phyloP scores from a whole-genome alignment of 495 filamentous ascomycete species.

The Aspergillus funiculosus region DNA sequence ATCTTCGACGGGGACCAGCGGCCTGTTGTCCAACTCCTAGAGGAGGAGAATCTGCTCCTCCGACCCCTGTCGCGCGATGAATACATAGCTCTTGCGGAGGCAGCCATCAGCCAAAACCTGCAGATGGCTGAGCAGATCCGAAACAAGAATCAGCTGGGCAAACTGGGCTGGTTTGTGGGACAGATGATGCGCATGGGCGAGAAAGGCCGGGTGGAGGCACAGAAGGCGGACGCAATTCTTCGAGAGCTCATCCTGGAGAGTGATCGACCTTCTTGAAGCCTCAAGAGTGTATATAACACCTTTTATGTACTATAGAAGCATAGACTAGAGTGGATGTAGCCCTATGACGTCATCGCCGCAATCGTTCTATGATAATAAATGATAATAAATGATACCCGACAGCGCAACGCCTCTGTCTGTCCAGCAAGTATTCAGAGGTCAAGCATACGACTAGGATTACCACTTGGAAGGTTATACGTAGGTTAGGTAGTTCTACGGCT shows the following conservation, averaged over 20 bases:
- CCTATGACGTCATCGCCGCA: no score
- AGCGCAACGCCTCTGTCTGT: no score
- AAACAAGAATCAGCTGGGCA: constrained; percentile 60
- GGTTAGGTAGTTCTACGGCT: no score
- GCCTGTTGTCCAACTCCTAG: constrained; percentile 54
- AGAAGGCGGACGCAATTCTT: constrained; percentile 61
- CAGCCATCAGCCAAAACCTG: constrained; percentile 43
- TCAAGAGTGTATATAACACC: no score
- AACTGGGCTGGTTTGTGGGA: constrained; percentile 83
- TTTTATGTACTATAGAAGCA: no score
- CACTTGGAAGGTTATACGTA: no score
- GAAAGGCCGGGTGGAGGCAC: constrained; percentile 72
- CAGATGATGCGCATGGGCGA: constrained; percentile 78
- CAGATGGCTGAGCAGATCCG: constrained; percentile 64
- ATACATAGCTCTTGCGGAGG: constrained; percentile 40
- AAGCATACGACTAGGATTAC: no score
- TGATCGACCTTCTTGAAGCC: not conserved
- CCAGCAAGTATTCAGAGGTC: no score
- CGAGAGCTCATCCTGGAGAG: constrained; percentile 46
- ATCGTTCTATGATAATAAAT: no score
- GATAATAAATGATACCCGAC: no score
- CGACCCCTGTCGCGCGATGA: constrained; percentile 48
- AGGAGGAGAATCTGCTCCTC: constrained; percentile 60
- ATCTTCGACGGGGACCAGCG: constrained; percentile 52
- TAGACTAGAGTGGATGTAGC: no score